Evolutionary conservation across 164 flowering plant species (phyloP).

Genomic region (Annona cherimola): DNA sequence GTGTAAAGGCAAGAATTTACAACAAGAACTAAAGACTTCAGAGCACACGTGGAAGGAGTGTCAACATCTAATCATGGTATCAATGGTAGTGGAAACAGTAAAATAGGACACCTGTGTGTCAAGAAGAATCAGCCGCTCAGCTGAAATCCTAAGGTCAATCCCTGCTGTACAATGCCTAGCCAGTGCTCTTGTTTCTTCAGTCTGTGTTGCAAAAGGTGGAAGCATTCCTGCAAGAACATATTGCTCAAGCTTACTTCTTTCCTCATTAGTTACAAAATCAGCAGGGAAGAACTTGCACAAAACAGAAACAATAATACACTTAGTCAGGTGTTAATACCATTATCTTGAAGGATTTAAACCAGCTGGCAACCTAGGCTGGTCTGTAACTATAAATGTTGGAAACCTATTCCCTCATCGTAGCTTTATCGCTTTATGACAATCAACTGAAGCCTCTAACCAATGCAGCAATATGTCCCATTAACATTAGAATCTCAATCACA

Average conservation of each 20-base stretch:
- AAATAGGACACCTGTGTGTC: conserved; percentile 70
- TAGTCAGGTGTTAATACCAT: too few species aligned
- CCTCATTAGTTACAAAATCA: not conserved
- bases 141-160: conserved; percentile 76
- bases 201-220: conserved; percentile 72
- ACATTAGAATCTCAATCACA: too few species aligned
- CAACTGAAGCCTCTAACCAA: too few species aligned
- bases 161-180: conserved; percentile 81
- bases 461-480: too few species aligned
- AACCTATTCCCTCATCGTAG: too few species aligned
- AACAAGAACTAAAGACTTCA: not conserved
- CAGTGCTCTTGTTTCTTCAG: conserved; percentile 69
- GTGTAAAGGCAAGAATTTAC: not conserved
- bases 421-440: too few species aligned
- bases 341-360: not conserved
- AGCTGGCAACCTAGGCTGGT: too few species aligned
- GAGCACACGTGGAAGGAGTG: not conserved
- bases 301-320: not conserved
- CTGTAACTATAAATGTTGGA: too few species aligned
- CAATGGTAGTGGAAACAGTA: not conserved
- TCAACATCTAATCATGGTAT: not conserved
- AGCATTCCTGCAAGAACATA: conserved; percentile 56
- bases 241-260: conserved; percentile 5
- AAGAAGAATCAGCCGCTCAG: conserved; percentile 84
- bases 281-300: not conserved